phyloP scores from a whole-genome alignment of 1,284 basidiomycete species.

The Naganishia albida region DNA sequence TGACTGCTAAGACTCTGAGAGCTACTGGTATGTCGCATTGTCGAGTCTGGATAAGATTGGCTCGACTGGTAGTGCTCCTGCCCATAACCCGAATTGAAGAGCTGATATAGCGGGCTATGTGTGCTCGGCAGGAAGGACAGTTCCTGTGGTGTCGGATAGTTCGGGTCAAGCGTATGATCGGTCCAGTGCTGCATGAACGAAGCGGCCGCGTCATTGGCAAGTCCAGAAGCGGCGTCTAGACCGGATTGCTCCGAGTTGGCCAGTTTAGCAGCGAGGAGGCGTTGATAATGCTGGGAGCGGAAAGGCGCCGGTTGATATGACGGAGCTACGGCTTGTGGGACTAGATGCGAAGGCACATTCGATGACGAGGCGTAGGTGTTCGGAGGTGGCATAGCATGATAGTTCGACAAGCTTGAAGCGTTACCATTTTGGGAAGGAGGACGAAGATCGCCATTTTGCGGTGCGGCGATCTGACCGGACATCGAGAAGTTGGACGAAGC shows the following conservation, averaged over 20 bases:
- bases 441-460: not conserved
- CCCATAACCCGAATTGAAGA: constrained; percentile 19
- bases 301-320: constrained; percentile 26
- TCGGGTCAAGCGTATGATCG: constrained; percentile 14
- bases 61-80: constrained; percentile 26
- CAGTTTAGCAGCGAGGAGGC: constrained; percentile 32
- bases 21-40: not conserved
- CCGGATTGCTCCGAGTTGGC: constrained; percentile 22
- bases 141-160: constrained; percentile 17
- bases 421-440: not conserved
- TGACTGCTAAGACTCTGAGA: not conserved
- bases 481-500: not conserved
- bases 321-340: constrained; percentile 3
- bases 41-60: constrained; percentile 13
- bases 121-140: constrained; percentile 30
- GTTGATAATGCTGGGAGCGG: constrained; percentile 30
- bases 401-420: not conserved
- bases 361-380: constrained; percentile 1
- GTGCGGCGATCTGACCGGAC: constrained; percentile 2
- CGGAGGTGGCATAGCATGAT: constrained; percentile 3
- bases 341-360: constrained; percentile 4
- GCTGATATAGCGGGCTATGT: constrained; percentile 33
- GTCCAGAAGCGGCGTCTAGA: not conserved
- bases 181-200: constrained; percentile 13
- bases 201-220: constrained; percentile 14